Conservation (phyloP, 164 flowering plant genomes). For the Annona squamosa region DNA sequence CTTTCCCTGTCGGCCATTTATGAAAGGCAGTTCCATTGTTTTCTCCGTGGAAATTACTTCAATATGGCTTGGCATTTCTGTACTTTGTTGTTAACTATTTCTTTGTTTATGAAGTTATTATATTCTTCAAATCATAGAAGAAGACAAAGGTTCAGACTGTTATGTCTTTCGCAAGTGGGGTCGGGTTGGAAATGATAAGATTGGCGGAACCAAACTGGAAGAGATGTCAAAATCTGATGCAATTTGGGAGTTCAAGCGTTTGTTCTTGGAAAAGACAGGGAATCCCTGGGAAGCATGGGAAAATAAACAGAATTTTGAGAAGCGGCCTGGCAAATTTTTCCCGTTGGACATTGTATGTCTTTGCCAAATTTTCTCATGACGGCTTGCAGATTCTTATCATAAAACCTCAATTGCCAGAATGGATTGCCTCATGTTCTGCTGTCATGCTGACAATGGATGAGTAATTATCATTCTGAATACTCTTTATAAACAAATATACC, state of each 20-base stretch:
- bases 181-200: slow-evolving; percentile 84
- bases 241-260: slow-evolving; percentile 67
- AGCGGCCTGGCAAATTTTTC: slow-evolving; percentile 85
- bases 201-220: slow-evolving; percentile 80
- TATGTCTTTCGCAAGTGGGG: slow-evolving; percentile 98
- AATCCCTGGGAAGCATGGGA: slow-evolving; percentile 96
- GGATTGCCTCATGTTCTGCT: neutral
- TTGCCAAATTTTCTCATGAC: neutral
- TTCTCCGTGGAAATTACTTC: no score
- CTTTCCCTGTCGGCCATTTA: neutral
- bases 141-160: slow-evolving; percentile 72
- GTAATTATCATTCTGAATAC: no score
- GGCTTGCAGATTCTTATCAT: neutral
- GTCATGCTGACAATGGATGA: neutral
- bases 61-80: no score
- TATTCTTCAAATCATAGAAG: slow-evolving; percentile 89
- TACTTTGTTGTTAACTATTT: slow-evolving; percentile 9
- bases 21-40: neutral
- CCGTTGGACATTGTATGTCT: slow-evolving; percentile 84
- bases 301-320: slow-evolving; percentile 53
- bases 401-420: neutral
- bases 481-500: no score
- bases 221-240: slow-evolving; percentile 75
- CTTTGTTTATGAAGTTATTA: slow-evolving; percentile 65
- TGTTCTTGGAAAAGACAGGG: slow-evolving; percentile 92